These are phyloP conservation scores for Lophiostoma macrostomum DNA, from an alignment of 495 filamentous ascomycete species.

Conservation along the genomic window DNA sequence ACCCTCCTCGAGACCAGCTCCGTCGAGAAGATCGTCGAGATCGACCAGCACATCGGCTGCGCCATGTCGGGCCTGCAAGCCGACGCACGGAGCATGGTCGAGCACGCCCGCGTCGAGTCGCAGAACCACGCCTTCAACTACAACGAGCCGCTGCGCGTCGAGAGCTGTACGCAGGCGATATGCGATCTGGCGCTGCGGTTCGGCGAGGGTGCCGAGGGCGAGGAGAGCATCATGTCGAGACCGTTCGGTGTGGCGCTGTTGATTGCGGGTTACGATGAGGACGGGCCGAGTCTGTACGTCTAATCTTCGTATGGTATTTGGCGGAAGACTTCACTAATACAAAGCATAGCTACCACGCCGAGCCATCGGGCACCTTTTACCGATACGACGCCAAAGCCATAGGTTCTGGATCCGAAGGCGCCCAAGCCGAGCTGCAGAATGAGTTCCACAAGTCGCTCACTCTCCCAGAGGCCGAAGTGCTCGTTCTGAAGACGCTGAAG, in stretches of 20 bases:
- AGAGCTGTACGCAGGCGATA: constrained; percentile 98
- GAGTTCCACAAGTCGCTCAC: constrained; percentile 98
- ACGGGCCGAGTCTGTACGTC: constrained; percentile 83
- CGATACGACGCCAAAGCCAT: constrained; percentile 99
- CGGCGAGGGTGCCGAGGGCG: constrained; percentile 94
- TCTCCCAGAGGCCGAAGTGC: constrained; percentile 84
- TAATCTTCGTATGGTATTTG: constrained; percentile 2
- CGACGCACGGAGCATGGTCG: constrained; percentile 91
- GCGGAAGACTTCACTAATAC: background rate
- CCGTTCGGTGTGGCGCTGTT: constrained; percentile 95
- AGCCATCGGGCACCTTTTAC: constrained; percentile 97
- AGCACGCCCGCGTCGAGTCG: constrained; percentile 95
- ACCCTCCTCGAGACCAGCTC: constrained; percentile 94
- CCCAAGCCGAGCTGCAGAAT: constrained; percentile 95
- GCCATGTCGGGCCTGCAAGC: constrained; percentile 98
- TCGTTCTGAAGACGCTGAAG: constrained; percentile 97
- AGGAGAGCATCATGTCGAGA: constrained; percentile 96
- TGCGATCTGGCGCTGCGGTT: constrained; percentile 96
- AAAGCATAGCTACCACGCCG: constrained; percentile 76
- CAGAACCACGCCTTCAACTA: constrained; percentile 97
- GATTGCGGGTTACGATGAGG: constrained; percentile 96
- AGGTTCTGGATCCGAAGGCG: constrained; percentile 91
- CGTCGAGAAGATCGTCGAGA: constrained; percentile 99
- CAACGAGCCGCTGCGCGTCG: constrained; percentile 87
- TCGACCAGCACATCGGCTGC: constrained; percentile 96